Conservation (phyloP, 2,329 filamentous ascomycete genomes). For the Exophiala aquamarina region DNA sequence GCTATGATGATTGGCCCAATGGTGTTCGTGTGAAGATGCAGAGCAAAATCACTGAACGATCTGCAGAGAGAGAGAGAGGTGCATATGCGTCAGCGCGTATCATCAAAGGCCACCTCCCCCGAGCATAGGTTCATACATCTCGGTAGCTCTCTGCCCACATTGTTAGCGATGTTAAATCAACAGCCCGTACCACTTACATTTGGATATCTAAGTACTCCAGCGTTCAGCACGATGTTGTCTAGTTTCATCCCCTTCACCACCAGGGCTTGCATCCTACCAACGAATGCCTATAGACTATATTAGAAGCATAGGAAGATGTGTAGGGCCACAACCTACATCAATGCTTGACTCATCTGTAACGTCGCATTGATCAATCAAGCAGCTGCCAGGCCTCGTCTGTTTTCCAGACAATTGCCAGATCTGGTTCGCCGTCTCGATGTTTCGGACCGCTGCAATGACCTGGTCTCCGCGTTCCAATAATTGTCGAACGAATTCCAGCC, state of each 20-base stretch:
- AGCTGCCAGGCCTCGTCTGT: constrained; percentile 24
- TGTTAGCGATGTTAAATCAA: constrained; percentile 1
- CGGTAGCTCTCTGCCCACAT: constrained; percentile 48
- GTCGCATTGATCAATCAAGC: constrained; percentile 53
- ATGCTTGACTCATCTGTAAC: constrained; percentile 55
- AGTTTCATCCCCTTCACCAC: constrained; percentile 43
- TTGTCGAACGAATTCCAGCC: constrained; percentile 54
- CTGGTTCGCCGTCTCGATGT: constrained; percentile 42
- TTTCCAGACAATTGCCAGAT: constrained; percentile 41
- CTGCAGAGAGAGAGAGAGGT: constrained; percentile 33
- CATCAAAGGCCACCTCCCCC: background rate
- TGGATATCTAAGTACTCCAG: constrained; percentile 57
- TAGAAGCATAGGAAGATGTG: background rate
- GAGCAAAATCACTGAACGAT: constrained; percentile 54
- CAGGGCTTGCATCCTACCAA: constrained; percentile 39
- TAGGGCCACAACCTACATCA: constrained; percentile 35
- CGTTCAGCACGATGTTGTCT: constrained; percentile 58
- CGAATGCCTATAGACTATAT: constrained; percentile 40
- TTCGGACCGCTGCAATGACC: constrained; percentile 54
- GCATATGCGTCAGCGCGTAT: constrained; percentile 1
- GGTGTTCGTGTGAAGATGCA: constrained; percentile 58
- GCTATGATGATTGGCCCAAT: constrained; percentile 60
- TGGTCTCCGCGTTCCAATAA: constrained; percentile 47
- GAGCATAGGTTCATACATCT: constrained; percentile 40
- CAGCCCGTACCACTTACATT: constrained; percentile 45